phyloP scores from a whole-genome alignment of 371 early-diverging fungal genomes.

The Parasitella parasitica region DNA sequence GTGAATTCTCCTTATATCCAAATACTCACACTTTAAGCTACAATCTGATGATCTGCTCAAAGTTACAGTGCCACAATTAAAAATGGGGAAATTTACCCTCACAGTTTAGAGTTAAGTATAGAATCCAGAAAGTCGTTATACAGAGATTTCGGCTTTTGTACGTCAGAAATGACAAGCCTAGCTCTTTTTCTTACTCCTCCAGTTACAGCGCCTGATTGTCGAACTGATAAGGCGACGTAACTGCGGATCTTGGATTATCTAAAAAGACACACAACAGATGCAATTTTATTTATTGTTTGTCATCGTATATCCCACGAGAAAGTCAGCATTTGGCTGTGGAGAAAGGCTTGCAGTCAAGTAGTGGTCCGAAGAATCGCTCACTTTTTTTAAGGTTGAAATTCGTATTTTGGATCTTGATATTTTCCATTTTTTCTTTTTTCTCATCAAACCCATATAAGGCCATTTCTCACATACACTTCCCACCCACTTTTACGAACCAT shows the following conservation, averaged over 20 bases:
- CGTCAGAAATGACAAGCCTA: background rate
- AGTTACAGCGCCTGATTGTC: background rate
- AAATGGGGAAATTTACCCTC: background rate
- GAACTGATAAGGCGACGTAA: background rate
- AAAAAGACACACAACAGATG: background rate
- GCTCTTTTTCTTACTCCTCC: background rate
- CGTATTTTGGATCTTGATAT: background rate
- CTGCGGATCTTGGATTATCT: constrained; percentile 1
- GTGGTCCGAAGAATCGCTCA: background rate
- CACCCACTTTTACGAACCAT: background rate
- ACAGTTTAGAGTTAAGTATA: background rate
- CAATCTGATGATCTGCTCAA: background rate
- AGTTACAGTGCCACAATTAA: background rate
- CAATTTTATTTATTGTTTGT: constrained; percentile 16
- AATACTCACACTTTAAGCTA: background rate
- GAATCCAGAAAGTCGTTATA: background rate
- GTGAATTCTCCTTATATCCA: constrained; percentile 3
- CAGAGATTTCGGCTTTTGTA: background rate
- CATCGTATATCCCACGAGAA: constrained; percentile 19
- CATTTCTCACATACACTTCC: background rate
- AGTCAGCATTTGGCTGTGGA: background rate
- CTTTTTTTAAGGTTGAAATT: background rate
- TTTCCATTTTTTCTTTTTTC: background rate
- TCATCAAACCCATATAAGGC: background rate
- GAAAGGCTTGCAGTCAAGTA: too few species aligned